phyloP scores from a whole-genome alignment of 805 yeast genomes.

The Monosporozyma siamensis region DNA sequence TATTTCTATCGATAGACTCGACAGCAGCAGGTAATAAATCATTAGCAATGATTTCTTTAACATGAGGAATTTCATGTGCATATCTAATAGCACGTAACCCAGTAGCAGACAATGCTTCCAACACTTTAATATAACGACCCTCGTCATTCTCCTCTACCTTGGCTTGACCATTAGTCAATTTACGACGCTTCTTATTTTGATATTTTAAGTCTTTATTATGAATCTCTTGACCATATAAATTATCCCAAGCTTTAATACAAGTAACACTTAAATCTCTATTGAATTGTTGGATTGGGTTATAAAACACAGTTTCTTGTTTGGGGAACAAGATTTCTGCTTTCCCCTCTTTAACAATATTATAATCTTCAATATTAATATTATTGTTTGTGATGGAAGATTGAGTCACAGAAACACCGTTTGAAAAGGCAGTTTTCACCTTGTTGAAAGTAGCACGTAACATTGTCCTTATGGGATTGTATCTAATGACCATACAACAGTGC shows the following conservation, averaged over 20 bases:
- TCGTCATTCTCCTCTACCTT: no score
- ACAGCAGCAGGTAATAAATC: slow-evolving; percentile 86
- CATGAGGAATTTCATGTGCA: slow-evolving; percentile 80
- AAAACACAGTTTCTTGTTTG: slow-evolving; percentile 75
- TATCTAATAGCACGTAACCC: slow-evolving; percentile 91
- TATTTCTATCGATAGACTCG: slow-evolving; percentile 62
- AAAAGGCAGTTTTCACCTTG: slow-evolving; percentile 13
- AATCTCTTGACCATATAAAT: slow-evolving; percentile 36
- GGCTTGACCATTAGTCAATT: slow-evolving; percentile 24
- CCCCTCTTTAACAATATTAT: slow-evolving; percentile 58
- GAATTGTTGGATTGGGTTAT: slow-evolving; percentile 94
- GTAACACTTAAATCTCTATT: slow-evolving; percentile 83
- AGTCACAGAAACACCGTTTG: not conserved
- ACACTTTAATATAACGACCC: slow-evolving; percentile 54
- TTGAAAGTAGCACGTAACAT: slow-evolving; percentile 25
- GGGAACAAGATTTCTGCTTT: slow-evolving; percentile 75
- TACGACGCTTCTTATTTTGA: slow-evolving; percentile 23
- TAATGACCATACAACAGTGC: no score
- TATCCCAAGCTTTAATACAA: slow-evolving; percentile 81
- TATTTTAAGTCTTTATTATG: slow-evolving; percentile 9
- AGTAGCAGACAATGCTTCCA: slow-evolving; percentile 91
- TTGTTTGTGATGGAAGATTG: not conserved
- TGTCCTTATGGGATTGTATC: no score
- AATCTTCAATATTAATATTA: slow-evolving; percentile 27
- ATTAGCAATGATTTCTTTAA: slow-evolving; percentile 72